Percentiles rank a stretch among this genome's conserved stretches.
Evolutionary conservation across 371 early-diverging fungal species (phyloP).

Genomic region (Mortierella polycephala): DNA sequence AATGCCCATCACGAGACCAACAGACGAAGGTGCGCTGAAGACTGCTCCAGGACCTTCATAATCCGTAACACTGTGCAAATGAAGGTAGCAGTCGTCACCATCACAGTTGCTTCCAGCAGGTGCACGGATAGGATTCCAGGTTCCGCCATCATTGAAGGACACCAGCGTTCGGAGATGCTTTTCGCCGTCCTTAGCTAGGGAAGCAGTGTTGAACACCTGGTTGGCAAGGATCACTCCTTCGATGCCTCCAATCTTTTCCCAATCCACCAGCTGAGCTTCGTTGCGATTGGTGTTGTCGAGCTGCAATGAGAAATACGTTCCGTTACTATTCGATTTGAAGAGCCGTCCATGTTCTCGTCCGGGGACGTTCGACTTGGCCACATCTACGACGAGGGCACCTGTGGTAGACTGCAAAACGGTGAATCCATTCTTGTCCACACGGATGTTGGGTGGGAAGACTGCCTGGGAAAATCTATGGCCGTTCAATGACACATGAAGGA

Average conservation of each 20-base stretch:
- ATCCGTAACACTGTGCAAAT: slow-evolving; percentile 81
- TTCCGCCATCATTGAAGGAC: slow-evolving; percentile 87
- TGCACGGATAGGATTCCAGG: slow-evolving; percentile 75
- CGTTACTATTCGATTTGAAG: slow-evolving; percentile 86
- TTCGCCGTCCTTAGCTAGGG: slow-evolving; percentile 62
- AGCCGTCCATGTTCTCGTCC: slow-evolving; percentile 82
- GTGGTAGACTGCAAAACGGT: slow-evolving; percentile 83
- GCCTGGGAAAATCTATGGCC: slow-evolving; percentile 78
- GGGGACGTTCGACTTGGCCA: slow-evolving; percentile 63
- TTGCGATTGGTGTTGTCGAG: slow-evolving; percentile 86
- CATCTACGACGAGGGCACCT: slow-evolving; percentile 78
- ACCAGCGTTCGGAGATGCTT: slow-evolving; percentile 82
- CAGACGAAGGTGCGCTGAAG: slow-evolving; percentile 79
- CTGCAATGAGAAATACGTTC: slow-evolving; percentile 77
- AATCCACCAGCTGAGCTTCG: slow-evolving; percentile 81
- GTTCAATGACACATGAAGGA: slow-evolving; percentile 77
- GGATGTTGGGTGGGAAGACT: slow-evolving; percentile 79
- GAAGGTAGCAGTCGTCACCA: slow-evolving; percentile 69
- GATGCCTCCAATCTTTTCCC: slow-evolving; percentile 89
- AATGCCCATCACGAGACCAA: slow-evolving; percentile 90
- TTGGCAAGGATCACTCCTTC: slow-evolving; percentile 91
- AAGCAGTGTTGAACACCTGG: slow-evolving; percentile 79
- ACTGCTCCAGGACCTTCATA: slow-evolving; percentile 70
- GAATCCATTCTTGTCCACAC: slow-evolving; percentile 62
- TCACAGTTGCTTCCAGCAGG: slow-evolving; percentile 70